Base-by-base conservation (phyloP, 208 protist species). In the Trypanosoma melophagium region DNA sequence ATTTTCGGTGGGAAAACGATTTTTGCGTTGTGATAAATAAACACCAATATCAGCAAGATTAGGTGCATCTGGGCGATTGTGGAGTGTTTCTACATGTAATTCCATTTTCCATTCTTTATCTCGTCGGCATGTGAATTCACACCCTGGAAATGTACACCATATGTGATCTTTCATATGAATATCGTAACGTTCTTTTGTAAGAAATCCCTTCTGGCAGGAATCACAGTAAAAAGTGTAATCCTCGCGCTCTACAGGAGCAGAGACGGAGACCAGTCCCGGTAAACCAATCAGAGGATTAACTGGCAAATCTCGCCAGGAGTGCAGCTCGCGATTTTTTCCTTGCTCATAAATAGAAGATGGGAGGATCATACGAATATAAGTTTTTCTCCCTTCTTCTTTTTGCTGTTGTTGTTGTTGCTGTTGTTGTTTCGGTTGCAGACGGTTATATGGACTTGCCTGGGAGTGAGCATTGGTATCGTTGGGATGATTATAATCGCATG, bases 1-100 rank as follows among this genome's bases (percentile, higher is more conserved):
- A 25, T 94, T 85, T 47, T 89, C 67, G 14, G 91, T 94, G n/a
- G 91, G 91, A 60, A 91, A 96, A 63, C 87, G 87, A 9, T 58
- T 22, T 38, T 69, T 71, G 35, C 91, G 91, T 69, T 93, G 84
- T 9, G 71, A 71, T 31, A 93, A 66, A 66, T 96, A 96, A 44
- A 62, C 51, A 16, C 40, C 53, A 28, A 76, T 77, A 75, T 96
- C 87, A 22, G 61, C 80, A 28, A 96, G 81, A 64, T 94, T 80
- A 3, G 88, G 91, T 10, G 91, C 88, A 63, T 96, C 84, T 2
- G 83, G 80, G 28, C 88, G 86, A 53, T 92, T 87, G 74, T 96
- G 91, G 58, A 96, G 79, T 42, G 81, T 71, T 57, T 91, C 79
- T 69, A 91, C 81, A 75, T 96, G 91, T 77, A 89, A 77, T 65